Percentiles rank a stretch among this genome's conserved stretches.
Evolutionary conservation across 441 rosid genomes (phyloP).

Genomic region (Adansonia gregorii): DNA sequence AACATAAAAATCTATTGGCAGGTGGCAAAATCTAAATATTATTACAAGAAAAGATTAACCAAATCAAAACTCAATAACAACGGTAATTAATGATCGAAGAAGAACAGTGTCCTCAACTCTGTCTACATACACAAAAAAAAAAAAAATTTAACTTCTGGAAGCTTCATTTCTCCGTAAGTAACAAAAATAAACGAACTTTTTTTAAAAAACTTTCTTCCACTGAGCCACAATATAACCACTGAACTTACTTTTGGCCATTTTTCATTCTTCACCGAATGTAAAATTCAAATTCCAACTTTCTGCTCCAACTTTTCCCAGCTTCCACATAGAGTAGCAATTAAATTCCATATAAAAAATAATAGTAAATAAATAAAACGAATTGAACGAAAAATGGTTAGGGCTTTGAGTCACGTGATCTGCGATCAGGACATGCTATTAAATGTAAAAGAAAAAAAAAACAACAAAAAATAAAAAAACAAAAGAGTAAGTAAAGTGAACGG

Average conservation of each 20-base stretch:
- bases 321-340: constrained; percentile 20
- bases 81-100: neutral
- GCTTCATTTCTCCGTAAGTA: neutral
- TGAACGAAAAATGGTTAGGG: constrained; percentile 5
- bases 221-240: constrained; percentile 22
- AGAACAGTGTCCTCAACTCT: neutral
- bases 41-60: neutral
- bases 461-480: neutral
- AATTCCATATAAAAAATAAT: constrained; percentile 16
- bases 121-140: neutral
- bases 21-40: neutral
- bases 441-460: constrained; percentile 9
- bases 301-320: neutral
- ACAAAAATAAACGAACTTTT: neutral
- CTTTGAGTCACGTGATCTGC: constrained; percentile 38
- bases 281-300: neutral
- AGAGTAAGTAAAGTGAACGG: constrained; percentile 43
- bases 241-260: constrained; percentile 14
- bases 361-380: constrained; percentile 3
- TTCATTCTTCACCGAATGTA: neutral
- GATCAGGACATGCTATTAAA: constrained; percentile 28
- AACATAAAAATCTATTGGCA: neutral
- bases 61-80: neutral
- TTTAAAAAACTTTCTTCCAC: constrained; percentile 15
- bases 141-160: neutral